phyloP scores from a whole-genome alignment of 176 grass and related monocot genomes.

The Carex myosuroides region DNA sequence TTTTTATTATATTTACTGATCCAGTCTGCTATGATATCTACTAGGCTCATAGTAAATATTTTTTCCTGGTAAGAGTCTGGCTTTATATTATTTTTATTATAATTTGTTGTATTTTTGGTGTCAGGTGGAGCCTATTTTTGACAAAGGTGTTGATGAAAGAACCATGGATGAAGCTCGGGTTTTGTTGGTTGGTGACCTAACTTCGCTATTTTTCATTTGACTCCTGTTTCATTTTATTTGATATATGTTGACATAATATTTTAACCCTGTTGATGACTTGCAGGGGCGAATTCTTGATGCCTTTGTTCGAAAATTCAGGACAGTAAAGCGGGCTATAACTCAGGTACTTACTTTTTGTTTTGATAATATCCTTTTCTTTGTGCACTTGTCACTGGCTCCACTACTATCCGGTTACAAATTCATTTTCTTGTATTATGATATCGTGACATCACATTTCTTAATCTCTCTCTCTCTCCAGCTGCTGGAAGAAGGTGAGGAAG shows the following conservation, averaged over 20 bases:
- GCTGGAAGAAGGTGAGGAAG: conserved; percentile 95
- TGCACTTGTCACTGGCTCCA: neutral
- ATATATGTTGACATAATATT: neutral
- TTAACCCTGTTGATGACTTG: neutral
- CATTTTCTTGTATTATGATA: conserved; percentile 1
- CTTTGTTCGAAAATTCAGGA: conserved; percentile 95
- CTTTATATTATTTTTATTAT: conserved; percentile 3
- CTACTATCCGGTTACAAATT: neutral
- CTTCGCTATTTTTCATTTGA: neutral
- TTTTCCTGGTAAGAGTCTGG: neutral
- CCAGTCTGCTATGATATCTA: conserved; percentile 6
- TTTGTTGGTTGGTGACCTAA: conserved; percentile 61
- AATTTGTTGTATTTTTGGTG: conserved; percentile 27
- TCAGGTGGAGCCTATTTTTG: conserved; percentile 98
- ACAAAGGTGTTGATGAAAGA: conserved; percentile 88
- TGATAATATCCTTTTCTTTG: neutral
- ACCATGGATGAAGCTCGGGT: conserved; percentile 95
- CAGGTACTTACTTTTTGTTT: conserved; percentile 45
- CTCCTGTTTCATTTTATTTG: conserved; percentile 11
- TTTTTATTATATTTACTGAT: conserved; percentile 10
- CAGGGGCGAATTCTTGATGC: conserved; percentile 97
- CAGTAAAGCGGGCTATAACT: conserved; percentile 81
- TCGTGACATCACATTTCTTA: neutral
- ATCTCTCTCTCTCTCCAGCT: conserved; percentile 47
- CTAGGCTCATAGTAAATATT: conserved; percentile 18